These are phyloP conservation scores for Parastagonospora nodorum DNA, from an alignment of 2,329 filamentous ascomycete genomes.

Conservation along the genomic window DNA sequence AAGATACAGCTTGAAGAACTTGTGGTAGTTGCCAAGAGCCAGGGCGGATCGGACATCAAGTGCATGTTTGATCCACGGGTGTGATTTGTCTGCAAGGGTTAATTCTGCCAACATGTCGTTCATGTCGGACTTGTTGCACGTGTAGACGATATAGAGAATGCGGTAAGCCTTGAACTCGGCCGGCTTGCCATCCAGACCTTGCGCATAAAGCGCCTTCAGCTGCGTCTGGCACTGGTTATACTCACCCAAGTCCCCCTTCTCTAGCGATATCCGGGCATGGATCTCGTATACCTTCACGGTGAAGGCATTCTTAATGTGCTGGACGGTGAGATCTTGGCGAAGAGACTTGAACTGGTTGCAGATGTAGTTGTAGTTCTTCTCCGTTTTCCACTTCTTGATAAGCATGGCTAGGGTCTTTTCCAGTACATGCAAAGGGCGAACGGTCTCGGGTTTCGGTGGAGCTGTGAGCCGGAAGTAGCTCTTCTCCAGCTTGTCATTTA, in stretches of 20 bases:
- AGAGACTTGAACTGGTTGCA: constrained; percentile 99
- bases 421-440: constrained; percentile 81
- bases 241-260: constrained; percentile 99
- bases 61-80: constrained; percentile 83
- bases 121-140: constrained; percentile 95
- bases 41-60: constrained; percentile 88
- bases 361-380: constrained; percentile 95
- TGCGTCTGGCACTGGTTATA: constrained; percentile 99
- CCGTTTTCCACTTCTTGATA: constrained; percentile 92
- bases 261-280: constrained; percentile 93
- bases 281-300: constrained; percentile 97
- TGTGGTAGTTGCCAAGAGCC: constrained; percentile 94
- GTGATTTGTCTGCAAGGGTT: constrained; percentile 93
- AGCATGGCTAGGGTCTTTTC: constrained; percentile 84
- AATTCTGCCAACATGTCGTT: constrained; percentile 99
- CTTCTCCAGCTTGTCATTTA: constrained; percentile 85
- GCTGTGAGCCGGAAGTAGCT: constrained; percentile 92
- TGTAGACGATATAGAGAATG: constrained; percentile 99
- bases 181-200: constrained; percentile 84
- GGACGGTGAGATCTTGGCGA: constrained; percentile 96
- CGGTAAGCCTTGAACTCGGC: constrained; percentile 99
- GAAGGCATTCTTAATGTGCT: constrained; percentile 95
- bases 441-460: constrained; percentile 83
- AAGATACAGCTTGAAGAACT: constrained; percentile 94
- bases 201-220: constrained; percentile 85